Percentiles rank a stretch among this genome's conserved stretches.
Evolutionary conservation across 148 eudicot species (phyloP).

Genomic region (Rhododendron molle): DNA sequence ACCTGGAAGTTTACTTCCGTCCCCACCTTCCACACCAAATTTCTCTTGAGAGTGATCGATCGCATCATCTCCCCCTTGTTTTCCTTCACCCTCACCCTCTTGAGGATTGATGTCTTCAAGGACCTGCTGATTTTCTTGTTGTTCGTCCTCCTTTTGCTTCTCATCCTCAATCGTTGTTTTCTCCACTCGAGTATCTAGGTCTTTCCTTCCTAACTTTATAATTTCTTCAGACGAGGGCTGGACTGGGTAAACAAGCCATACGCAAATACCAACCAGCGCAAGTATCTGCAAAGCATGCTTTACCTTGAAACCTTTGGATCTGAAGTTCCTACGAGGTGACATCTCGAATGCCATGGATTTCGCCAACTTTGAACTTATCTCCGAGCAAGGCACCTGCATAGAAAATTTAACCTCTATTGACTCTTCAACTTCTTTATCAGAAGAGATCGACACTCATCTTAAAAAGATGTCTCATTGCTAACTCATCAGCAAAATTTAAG

Average conservation of each 20-base stretch:
- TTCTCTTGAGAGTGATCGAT: slow-evolving; percentile 14
- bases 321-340: slow-evolving; percentile 67
- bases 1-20: background rate
- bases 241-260: slow-evolving; percentile 76
- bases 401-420: background rate
- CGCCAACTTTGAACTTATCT: background rate
- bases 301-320: slow-evolving; percentile 74
- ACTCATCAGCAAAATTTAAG: background rate
- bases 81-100: slow-evolving; percentile 16
- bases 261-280: slow-evolving; percentile 54
- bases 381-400: background rate
- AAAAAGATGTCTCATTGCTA: background rate
- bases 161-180: slow-evolving; percentile 25
- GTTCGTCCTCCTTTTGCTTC: slow-evolving; percentile 30
- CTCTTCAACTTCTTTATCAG: background rate
- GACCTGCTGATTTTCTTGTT: slow-evolving; percentile 1
- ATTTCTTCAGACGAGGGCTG: slow-evolving; percentile 38
- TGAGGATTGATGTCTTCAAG: slow-evolving; percentile 27
- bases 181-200: slow-evolving; percentile 33
- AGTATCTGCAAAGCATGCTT: slow-evolving; percentile 72
- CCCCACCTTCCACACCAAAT: slow-evolving; percentile 17
- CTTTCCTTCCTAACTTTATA: slow-evolving; percentile 67
- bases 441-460: background rate
- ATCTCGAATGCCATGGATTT: slow-evolving; percentile 46
- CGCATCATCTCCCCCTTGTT: background rate